Base-by-base conservation (phyloP, 176 grass and related monocot species). In the Areca catechu region DNA sequence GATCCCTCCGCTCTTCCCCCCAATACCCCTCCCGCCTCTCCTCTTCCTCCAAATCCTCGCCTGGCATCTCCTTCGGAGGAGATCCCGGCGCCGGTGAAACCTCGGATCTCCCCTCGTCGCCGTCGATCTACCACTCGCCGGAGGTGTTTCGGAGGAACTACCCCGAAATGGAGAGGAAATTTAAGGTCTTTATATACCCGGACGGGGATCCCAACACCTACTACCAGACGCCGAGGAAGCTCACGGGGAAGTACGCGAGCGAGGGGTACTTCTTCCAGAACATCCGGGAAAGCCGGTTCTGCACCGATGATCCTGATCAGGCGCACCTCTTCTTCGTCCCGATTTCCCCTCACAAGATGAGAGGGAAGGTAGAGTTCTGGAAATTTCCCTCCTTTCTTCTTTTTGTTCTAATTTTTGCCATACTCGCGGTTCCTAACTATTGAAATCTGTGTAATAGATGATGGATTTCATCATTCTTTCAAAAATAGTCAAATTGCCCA, bases 191-290 rank as follows among this genome's bases (percentile, higher is more conserved):
- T 22, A 66, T 72, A 62, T 79, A 79, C 58, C 68, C 16, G 0
- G 48, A 65, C 15, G 48, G 62, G 48, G 48, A 65, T 20, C 62
- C 22, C 10, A 49, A 16, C 2, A 65, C 49, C 6, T 65, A 24
- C 15, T 51, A 60, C 16, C 52, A 92, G 76, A 98, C 93, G 17
- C 86, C 86, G 30, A 77, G 93, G 68, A 98, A 98, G 81, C 85
- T 92, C 24, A 98, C 84, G 0, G 93, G 93, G 29, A 98, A 98
- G 87, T 98, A 98, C 78, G 61, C 83, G 17, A 92, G 93, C 18
- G 93, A 98, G 85, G 93, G 88, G 3, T 92, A 92, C 78, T 98
- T 98, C 84, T 91, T 98, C 73, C 83, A 98, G 79, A 98, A 98
- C 73, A 92, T 92, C 61, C 75, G 93, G 24, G 81, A 98, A 58